A percentile compares a stretch with the other conserved stretches of the same genome.
Conservation (phyloP, 352 stramenopile species). For the Hyaloperonospora arabidopsidis region DNA sequence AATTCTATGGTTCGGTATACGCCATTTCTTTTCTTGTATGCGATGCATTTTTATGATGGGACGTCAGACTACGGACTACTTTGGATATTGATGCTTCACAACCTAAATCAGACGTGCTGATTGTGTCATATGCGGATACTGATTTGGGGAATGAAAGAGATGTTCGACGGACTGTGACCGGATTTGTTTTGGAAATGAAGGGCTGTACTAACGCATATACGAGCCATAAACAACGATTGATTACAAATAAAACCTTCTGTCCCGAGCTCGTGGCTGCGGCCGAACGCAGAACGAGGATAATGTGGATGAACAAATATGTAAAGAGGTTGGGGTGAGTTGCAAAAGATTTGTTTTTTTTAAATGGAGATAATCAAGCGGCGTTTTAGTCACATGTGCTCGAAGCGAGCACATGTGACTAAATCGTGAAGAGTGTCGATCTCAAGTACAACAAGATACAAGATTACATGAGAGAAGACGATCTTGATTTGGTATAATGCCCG, state of each 20-base stretch:
- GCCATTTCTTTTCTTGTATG: too few species aligned
- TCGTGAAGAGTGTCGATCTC: slow-evolving; percentile 1
- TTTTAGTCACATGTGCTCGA: slow-evolving; percentile 2
- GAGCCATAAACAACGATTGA: slow-evolving; percentile 2
- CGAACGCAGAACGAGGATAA: slow-evolving; percentile 6
- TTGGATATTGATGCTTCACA: too few species aligned
- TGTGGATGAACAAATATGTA: slow-evolving; percentile 12
- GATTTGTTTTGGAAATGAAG: slow-evolving; percentile 9
- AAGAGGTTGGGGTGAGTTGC: neutral
- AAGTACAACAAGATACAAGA: slow-evolving; percentile 3
- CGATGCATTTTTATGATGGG: too few species aligned
- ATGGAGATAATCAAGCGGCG: neutral
- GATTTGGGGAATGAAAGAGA: slow-evolving; percentile 12
- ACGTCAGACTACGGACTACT: too few species aligned
- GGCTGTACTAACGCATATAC: slow-evolving; percentile 7
- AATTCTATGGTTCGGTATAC: too few species aligned
- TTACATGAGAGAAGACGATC: neutral
- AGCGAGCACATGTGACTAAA: neutral
- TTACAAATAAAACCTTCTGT: slow-evolving; percentile 6
- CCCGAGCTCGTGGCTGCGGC: slow-evolving; percentile 6
- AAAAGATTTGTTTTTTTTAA: neutral
- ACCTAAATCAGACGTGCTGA: neutral
- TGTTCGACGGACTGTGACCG: slow-evolving; percentile 6
- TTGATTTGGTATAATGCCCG: neutral
- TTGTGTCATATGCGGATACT: slow-evolving; percentile 4